Evolutionary conservation across 257 asterid genomes (phyloP), one percentile per base, ranked within the genome.

Genomic region (Nicotiana noctiflora): DNA sequence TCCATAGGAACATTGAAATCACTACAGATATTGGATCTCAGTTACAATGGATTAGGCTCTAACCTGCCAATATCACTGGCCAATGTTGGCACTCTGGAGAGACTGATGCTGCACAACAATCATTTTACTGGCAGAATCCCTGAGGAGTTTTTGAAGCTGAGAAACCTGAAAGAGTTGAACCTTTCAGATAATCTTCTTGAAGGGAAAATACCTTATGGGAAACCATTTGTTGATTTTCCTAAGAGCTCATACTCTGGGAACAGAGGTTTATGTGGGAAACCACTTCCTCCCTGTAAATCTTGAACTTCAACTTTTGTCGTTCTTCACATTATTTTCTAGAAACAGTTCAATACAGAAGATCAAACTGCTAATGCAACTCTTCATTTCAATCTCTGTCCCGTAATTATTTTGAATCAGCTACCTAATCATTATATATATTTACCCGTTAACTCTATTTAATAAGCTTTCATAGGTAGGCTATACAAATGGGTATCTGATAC

Each of bases 181-280:
- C 66, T 92, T 19, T 92, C 97, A 2, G 59, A 82, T 65, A 91
- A 90, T 80, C 84, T 53, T 84, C 91, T 92, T 12, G 79, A 19
- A 12, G 97, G 97, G 46, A 57, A 80, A 81, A 93, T 91, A 29
- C 96, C 97, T 19, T 63, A 61, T 15, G 93, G 93, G n/a, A 82
- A 86, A 81, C 96, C 96, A 15, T 74, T 93, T n/a, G 76, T 79
- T 62, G 56, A 83, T 83, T 93, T 93, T 80, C 93, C 96, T 0
- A 77, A 56, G 65, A 84, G 80, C 66, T 81, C 89, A 49, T 93
- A 85, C 82, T 67, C 82, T 0, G 92, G 90, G 62, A 93, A 93
- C 79, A 87, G 52, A 79, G 93, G 88, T 70, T 83, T 93, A 29
- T 91, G 97, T 31, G 93, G 97, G 11, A 55, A 75, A 80, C 97